phyloP scores from a whole-genome alignment of 495 filamentous ascomycete genomes.

The Xylaria intraflava region DNA sequence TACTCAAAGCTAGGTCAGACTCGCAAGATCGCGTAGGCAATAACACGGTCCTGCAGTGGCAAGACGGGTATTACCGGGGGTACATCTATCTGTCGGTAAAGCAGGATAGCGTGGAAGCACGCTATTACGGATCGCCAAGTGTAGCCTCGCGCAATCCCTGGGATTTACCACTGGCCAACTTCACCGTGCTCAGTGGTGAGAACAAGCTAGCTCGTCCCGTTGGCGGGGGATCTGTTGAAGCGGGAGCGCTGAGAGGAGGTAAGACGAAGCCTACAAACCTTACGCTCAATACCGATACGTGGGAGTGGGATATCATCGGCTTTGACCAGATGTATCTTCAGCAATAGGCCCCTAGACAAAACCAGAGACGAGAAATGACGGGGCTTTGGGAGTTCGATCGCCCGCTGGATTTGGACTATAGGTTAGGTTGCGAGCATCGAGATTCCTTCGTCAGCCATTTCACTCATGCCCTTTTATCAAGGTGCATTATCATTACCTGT shows the following conservation, averaged over 20 bases:
- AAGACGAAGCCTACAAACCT: conserved; percentile 41
- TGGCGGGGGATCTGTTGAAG: conserved; percentile 45
- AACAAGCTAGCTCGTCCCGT: conserved; percentile 45
- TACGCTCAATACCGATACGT: conserved; percentile 43
- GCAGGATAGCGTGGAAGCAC: conserved; percentile 17
- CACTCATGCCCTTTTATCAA: too few relatives aligned
- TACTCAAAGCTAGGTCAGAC: conserved; percentile 34
- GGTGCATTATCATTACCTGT: too few relatives aligned
- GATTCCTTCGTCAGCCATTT: too few relatives aligned
- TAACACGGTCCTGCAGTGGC: conserved; percentile 60
- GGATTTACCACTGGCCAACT: conserved; percentile 56
- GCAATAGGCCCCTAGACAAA: not conserved
- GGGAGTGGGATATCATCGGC: conserved; percentile 26
- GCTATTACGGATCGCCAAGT: conserved; percentile 36
- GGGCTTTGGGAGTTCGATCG: too few relatives aligned
- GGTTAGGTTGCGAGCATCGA: too few relatives aligned
- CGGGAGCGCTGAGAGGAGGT: conserved; percentile 44
- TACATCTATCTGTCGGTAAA: conserved; percentile 41
- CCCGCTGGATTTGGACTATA: too few relatives aligned
- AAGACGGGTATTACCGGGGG: conserved; percentile 60
- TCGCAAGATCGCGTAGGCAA: conserved; percentile 37
- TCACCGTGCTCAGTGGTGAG: conserved; percentile 50
- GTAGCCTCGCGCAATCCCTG: conserved; percentile 41
- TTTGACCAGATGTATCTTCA: conserved; percentile 26
- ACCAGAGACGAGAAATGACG: too few relatives aligned